Base-by-base conservation (phyloP, 108 stramenopile genomes). In the Cyclotella baltica region DNA sequence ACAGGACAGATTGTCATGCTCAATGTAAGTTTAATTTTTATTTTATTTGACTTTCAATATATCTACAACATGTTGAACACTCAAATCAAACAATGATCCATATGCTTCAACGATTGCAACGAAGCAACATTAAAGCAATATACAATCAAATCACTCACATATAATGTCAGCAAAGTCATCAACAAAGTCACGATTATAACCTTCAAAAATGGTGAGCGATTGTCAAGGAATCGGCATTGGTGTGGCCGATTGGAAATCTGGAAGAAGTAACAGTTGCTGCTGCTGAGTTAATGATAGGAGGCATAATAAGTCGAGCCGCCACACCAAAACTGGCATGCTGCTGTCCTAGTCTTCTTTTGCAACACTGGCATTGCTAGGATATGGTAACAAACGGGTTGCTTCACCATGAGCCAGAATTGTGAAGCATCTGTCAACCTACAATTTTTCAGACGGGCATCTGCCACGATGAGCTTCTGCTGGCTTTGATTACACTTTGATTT, bases 331-430 rank as follows among this genome's bases (percentile, higher is more conserved):
- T 80, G 20, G 65, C 27, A 20, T 1, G 56, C 29, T 30, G 46
- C 33, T 27, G 68, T 22, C 72, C 50, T 50, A 51, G 67, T 31
- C 30, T 80, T 59, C 48, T 74, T n/a, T 48, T 68, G 3, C n/a
- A n/a, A 73, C 61, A 34, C 50, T 80, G 40, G 72, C 79, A 40
- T 80, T 72, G 22, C 46, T 73, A 23, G 79, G 65, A 30, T 80
- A 67, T 47, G 66, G 79, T 25, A 36, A 62, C 9, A 59, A 80
- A 29, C 29, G 53, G 33, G 31, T 73, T 40, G 72, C 79, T 37
- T 25, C 55, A 13, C 23, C 51, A 0, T 70, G 72, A 40, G 79
- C 79, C 0, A 69, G 66, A 67, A 40, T 70, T 33, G 33, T 79
- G 0, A 62, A 79, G 34, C 72, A 79, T 22, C 29, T 79, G 22